phyloP scores from a whole-genome alignment of 23 red algal genomes.

The Agarophyton chilense region DNA sequence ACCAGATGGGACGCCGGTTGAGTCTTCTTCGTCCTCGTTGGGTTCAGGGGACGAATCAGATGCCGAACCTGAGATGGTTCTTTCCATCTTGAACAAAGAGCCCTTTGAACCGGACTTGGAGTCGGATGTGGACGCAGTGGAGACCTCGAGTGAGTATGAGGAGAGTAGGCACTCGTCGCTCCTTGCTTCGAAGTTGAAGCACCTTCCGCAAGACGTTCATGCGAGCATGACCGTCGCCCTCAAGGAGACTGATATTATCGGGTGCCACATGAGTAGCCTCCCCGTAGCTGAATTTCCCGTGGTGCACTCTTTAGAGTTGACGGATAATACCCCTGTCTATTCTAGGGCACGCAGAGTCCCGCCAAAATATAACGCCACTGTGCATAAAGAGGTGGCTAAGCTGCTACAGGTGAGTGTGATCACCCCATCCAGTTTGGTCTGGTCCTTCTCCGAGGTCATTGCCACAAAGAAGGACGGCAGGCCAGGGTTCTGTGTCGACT shows the following conservation, averaged over 20 bases:
- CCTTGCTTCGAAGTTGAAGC: background rate
- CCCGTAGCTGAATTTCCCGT: background rate
- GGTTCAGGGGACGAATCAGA: no score
- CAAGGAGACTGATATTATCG: background rate
- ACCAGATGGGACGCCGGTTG: background rate
- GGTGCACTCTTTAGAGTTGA: constrained; percentile 22
- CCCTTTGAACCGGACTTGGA: constrained; percentile 11
- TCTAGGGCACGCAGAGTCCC: background rate
- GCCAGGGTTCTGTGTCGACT: no score
- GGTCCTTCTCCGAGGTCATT: constrained; percentile 44
- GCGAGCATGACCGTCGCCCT: background rate
- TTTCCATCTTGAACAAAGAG: constrained; percentile 3
- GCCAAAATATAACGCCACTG: constrained; percentile 10
- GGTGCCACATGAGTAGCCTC: constrained; percentile 1
- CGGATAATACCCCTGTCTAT: constrained; percentile 20
- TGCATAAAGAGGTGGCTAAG: constrained; percentile 1
- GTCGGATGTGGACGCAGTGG: background rate
- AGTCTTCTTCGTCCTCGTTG: no score
- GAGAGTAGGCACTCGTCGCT: background rate
- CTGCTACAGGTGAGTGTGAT: constrained; percentile 7
- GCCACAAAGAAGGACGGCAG: constrained; percentile 54
- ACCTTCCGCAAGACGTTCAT: background rate
- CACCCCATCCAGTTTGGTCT: constrained; percentile 15
- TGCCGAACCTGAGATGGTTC: constrained; percentile 1
- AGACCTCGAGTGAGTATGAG: background rate